Evolutionary conservation across 176 grass and related monocot genomes (phyloP).

Genomic region (Oryza officinalis): DNA sequence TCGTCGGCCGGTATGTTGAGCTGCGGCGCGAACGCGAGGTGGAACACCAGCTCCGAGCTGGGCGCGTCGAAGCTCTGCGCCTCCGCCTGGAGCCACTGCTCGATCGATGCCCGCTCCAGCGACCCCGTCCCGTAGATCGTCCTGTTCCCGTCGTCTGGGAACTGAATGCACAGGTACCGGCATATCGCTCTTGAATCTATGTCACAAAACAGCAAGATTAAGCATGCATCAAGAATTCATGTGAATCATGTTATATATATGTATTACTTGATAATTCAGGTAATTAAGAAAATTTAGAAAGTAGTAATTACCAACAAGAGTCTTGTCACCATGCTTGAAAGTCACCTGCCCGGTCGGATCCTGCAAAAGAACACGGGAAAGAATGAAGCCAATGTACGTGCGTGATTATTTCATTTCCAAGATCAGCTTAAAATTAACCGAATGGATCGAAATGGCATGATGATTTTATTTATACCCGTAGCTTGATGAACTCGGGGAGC

Average conservation of each 20-base stretch:
- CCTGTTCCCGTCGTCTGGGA: slow-evolving; percentile 63
- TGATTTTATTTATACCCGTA: slow-evolving; percentile 40
- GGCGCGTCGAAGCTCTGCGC: slow-evolving; percentile 60
- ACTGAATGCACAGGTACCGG: slow-evolving; percentile 61
- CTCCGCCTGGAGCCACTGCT: slow-evolving; percentile 85
- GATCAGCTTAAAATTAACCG: background rate
- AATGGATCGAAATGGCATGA: background rate
- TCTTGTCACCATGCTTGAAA: slow-evolving; percentile 75
- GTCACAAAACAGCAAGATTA: background rate
- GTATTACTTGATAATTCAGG: background rate
- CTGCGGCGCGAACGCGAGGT: slow-evolving; percentile 66
- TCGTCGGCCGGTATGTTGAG: slow-evolving; percentile 48
- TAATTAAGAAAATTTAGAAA: background rate
- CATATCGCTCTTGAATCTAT: slow-evolving; percentile 79
- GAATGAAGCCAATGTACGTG: background rate
- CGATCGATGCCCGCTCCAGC: slow-evolving; percentile 73
- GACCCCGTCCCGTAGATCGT: slow-evolving; percentile 58
- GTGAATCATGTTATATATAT: no score
- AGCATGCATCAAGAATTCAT: background rate
- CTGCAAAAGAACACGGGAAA: slow-evolving; percentile 29
- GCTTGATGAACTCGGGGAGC: slow-evolving; percentile 85
- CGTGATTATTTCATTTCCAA: background rate
- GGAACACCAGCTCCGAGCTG: slow-evolving; percentile 77
- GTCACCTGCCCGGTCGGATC: slow-evolving; percentile 86
- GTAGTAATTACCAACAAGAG: slow-evolving; percentile 54